Evolutionary conservation across 2,329 filamentous ascomycete genomes (phyloP).

Genomic region (Aspergillus ochraceus): DNA sequence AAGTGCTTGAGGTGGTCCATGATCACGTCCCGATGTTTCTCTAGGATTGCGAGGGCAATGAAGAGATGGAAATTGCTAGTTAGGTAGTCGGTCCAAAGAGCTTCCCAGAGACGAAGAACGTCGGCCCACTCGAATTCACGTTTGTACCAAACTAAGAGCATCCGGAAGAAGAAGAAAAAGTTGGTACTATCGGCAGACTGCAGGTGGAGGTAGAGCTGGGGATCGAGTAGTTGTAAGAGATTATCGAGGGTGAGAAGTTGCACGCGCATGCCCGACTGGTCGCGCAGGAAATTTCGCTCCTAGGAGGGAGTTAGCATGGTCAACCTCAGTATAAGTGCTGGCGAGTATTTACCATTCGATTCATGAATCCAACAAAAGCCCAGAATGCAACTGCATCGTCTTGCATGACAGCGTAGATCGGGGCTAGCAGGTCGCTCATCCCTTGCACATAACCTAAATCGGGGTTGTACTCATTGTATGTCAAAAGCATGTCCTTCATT

Average conservation of each 20-base stretch:
- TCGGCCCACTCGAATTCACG: conserved; percentile 91
- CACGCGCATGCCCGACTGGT: conserved; percentile 92
- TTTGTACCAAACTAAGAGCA: conserved; percentile 99
- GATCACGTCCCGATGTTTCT: conserved; percentile 94
- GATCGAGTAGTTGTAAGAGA: conserved; percentile 94
- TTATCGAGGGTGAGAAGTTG: conserved; percentile 91
- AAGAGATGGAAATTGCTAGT: conserved; percentile 93
- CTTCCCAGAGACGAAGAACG: conserved; percentile 85
- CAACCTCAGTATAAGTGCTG: neutral
- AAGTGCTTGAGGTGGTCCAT: conserved; percentile 93
- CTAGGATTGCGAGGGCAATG: conserved; percentile 86
- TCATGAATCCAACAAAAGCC: conserved; percentile 95
- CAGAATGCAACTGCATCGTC: conserved; percentile 97
- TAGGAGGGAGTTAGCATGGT: conserved; percentile 23
- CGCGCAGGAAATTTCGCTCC: conserved; percentile 91
- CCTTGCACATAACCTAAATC: conserved; percentile 96
- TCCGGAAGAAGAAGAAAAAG: conserved; percentile 99
- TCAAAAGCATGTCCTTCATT: conserved; percentile 98
- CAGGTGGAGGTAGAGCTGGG: conserved; percentile 86
- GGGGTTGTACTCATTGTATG: conserved; percentile 97
- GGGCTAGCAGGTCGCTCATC: conserved; percentile 95
- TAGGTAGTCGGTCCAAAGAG: conserved; percentile 88
- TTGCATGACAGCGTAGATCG: conserved; percentile 95
- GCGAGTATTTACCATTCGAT: conserved; percentile 68
- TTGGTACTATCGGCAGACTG: conserved; percentile 92